Base-by-base conservation (phyloP, 1,284 basidiomycete genomes). In the Coniophora puteana region DNA sequence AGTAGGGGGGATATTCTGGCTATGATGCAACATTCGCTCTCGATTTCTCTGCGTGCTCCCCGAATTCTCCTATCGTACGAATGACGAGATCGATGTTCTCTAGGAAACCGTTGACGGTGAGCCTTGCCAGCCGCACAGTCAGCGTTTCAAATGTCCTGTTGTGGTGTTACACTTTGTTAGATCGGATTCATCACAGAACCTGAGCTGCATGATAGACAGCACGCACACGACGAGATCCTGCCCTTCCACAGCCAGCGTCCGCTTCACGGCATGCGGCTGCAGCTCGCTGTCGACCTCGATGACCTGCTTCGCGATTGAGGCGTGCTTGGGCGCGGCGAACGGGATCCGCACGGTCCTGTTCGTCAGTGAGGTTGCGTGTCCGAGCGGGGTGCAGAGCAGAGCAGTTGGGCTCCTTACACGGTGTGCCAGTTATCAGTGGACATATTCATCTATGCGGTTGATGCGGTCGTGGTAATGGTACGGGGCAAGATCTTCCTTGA, bases 211-310 rank as follows among this genome's bases (percentile, higher is more conserved):
- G 25, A 29, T 32, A 41, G 37, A 39, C 11, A 47, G 50, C 42
- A 64, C 68, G 53, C 61, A 93, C 91, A 82, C 88, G 24, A 88
- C 68, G 16, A 93, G 69, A 4, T 75, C 67, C 38, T 80, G 67
- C 22, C 71, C 80, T 31, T 89, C 79, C 0, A 89, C 76, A 4
- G 61, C 59, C 29, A 93, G 61, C n/a, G 63, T 71, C 41, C 89
- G 72, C 54, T 82, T 80, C 21, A 93, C 90, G 4, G 83, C 79
- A 28, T 83, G 74, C 3, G 80, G 78, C 52, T 93, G 89, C 29
- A 92, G 70, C 58, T 93, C 91, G 17, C 71, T 66, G 63, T 95
- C 91, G 23, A 94, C 92, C 46, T 89, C 81, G 52, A 95, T 85
- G 39, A 80, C 81, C 57, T 83, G 78, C 54, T 82, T 84, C 20